Evolutionary conservation across 1,139 yeast species (phyloP).

Genomic region (Yamadazyma trypodendri): DNA sequence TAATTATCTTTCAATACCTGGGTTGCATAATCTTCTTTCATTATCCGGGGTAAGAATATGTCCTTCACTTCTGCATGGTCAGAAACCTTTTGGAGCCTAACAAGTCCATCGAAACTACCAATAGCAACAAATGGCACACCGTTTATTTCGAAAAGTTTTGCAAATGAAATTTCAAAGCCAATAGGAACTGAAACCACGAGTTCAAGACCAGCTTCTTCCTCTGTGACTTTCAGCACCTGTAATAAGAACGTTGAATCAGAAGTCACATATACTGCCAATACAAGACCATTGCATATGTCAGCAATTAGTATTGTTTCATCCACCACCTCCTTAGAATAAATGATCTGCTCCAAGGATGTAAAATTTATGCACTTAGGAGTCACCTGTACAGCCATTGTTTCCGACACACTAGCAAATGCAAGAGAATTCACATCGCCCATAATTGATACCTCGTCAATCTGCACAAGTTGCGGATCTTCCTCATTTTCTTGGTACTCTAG

Average conservation of each 20-base stretch:
- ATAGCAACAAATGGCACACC: conserved; percentile 10
- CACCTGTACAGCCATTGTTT: conserved; percentile 22
- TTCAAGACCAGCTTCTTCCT: conserved; percentile 4
- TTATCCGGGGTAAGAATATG: not conserved
- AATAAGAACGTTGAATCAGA: not conserved
- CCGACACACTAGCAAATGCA: conserved; percentile 6
- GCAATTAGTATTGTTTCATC: conserved; percentile 17
- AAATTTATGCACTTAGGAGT: conserved; percentile 26
- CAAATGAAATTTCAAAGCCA: conserved; percentile 20
- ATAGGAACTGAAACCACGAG: conserved; percentile 5
- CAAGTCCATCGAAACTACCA: conserved; percentile 24
- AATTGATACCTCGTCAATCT: conserved; percentile 23
- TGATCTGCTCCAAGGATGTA: conserved; percentile 19
- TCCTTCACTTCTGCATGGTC: not conserved
- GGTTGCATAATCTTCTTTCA: not conserved
- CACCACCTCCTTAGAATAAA: conserved; percentile 9
- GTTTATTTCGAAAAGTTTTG: conserved; percentile 11
- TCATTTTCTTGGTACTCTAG: conserved; percentile 25
- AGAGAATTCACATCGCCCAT: conserved; percentile 10
- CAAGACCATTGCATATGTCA: conserved; percentile 13
- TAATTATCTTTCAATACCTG: not conserved
- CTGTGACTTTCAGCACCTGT: conserved; percentile 2
- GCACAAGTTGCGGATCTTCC: conserved; percentile 17
- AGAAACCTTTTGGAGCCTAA: not conserved
- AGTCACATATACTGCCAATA: conserved; percentile 14